Base-by-base conservation (phyloP, 768 basidiomycete genomes). In the Xerocomus potaroensis region DNA sequence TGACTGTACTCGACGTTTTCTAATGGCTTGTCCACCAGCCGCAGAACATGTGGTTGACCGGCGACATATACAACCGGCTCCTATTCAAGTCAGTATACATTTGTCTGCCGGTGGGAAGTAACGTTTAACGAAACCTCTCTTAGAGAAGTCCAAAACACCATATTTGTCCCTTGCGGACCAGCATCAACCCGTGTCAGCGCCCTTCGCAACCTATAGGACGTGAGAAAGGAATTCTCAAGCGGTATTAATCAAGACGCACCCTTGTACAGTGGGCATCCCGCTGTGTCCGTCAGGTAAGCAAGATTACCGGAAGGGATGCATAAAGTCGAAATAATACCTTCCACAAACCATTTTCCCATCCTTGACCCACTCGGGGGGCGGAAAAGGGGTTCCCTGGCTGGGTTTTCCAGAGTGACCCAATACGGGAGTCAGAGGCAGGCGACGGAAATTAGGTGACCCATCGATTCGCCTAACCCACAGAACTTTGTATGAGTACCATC, bases 201-300 rank as follows among this genome's bases (percentile, higher is more conserved):
- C 47, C 81, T 75, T 43, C 90, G 80, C 48, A 96, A 70, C 7
- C 92, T 92, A 24, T 22, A 11, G 14, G 38, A 43, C 47, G 9
- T 44, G 45, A 36, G 47, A 41, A 34, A 19, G 43, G 4, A 33
- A 19, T 46, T 35, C 11, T n/a, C 9, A 40, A 31, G 11, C 8
- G 38, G 12, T 8, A 15, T 21, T 11, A 26, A 29, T 43, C 41
- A 23, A 23, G 5, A 45, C 53, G 14, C 24, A 59, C 62, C 95
- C 95, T 59, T 91, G 81, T 2, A 87, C 82, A 1, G 91, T 94
- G 4, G 95, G 95, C 94, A 98, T 98, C 14, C 94, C 94, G 55
- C 86, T 93, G 35, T 8, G 19, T 43, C 31, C 27, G n/a, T 41
- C 21, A 16, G 11, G 42, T 47, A 32, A 55, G 61, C 67, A 49